phyloP scores from a whole-genome alignment of 495 filamentous ascomycete species.

The Friedmanniomyces simplex region DNA sequence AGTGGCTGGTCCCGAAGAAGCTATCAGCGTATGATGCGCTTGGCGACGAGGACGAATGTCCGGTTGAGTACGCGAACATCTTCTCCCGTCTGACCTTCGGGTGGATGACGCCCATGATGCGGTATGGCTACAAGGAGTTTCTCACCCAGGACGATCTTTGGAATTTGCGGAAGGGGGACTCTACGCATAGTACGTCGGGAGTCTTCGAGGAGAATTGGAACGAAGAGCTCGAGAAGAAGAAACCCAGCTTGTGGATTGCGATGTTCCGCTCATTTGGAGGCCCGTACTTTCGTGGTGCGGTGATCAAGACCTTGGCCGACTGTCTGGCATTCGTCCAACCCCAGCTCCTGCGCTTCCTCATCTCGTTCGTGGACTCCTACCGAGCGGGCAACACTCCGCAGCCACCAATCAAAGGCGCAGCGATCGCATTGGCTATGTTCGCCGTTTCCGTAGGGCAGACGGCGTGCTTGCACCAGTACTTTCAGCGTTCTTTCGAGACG shows the following conservation, averaged over 20 bases:
- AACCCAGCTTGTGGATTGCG: conserved; percentile 87
- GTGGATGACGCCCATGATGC: conserved; percentile 99
- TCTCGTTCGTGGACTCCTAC: conserved; percentile 81
- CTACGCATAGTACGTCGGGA: conserved; percentile 55
- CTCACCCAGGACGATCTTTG: conserved; percentile 95
- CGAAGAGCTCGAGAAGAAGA: conserved; percentile 58
- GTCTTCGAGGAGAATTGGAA: conserved; percentile 69
- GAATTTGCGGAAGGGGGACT: conserved; percentile 75
- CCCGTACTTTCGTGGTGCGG: conserved; percentile 64
- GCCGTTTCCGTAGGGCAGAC: conserved; percentile 77
- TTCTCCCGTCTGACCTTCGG: conserved; percentile 92
- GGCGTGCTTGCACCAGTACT: conserved; percentile 78
- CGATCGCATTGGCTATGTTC: conserved; percentile 91
- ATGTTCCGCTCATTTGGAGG: conserved; percentile 75
- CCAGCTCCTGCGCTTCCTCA: conserved; percentile 76
- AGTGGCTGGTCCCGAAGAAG: conserved; percentile 88
- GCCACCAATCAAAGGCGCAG: conserved; percentile 70
- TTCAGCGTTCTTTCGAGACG: conserved; percentile 86
- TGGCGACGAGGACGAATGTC: conserved; percentile 85
- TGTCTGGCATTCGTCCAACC: conserved; percentile 79
- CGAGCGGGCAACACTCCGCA: conserved; percentile 43
- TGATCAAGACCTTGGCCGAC: conserved; percentile 84
- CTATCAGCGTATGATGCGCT: conserved; percentile 72
- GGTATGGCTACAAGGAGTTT: conserved; percentile 80
- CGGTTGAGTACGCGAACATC: conserved; percentile 84